Percentiles rank a stretch among this genome's conserved stretches.
Evolutionary conservation across 2,329 filamentous ascomycete species (phyloP).

Genomic region (Aspergillus versicolor): DNA sequence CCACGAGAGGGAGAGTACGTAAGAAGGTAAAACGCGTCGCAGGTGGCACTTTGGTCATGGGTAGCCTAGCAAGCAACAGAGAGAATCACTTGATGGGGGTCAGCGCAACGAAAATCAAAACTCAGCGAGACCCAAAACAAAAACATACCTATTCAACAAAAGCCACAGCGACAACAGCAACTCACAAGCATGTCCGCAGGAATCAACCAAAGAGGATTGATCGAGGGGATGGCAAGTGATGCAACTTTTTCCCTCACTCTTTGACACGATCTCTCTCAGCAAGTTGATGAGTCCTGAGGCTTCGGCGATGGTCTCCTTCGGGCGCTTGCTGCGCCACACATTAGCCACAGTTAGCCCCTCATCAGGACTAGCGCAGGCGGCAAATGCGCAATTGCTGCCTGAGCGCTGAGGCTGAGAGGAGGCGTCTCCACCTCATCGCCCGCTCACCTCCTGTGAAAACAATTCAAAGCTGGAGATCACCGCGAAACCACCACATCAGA

Average conservation of each 20-base stretch:
- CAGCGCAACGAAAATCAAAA: conserved; percentile 4
- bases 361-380: conserved; percentile 8
- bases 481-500: neutral
- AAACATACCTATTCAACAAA: neutral
- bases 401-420: neutral
- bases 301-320: neutral
- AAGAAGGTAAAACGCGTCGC: conserved; percentile 13
- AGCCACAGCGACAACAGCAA: neutral
- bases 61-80: neutral
- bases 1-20: neutral
- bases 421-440: neutral
- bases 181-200: neutral
- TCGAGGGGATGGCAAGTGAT: neutral
- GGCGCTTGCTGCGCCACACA: conserved; percentile 9
- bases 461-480: neutral
- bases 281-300: conserved; percentile 5
- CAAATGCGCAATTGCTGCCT: neutral
- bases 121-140: neutral
- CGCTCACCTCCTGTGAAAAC: neutral
- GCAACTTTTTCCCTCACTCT: neutral
- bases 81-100: neutral
- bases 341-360: conserved; percentile 12
- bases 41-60: neutral
- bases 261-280: conserved; percentile 1
- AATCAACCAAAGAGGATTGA: neutral